A percentile compares a stretch with the other conserved stretches of the same genome.
Conservation (phyloP, 345 rosid species). For the Lepidium aucheri region DNA sequence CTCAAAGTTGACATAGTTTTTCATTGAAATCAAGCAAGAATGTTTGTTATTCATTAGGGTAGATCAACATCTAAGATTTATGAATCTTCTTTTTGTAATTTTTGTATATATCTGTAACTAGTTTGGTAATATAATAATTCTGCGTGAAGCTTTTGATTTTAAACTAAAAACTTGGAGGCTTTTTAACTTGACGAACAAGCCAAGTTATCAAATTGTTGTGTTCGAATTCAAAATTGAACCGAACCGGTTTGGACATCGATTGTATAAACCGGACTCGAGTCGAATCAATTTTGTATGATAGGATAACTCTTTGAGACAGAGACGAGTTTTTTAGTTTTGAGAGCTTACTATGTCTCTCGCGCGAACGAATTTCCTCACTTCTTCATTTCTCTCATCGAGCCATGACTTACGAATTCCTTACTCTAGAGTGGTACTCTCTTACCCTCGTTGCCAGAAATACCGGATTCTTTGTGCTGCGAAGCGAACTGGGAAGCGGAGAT, state of each 20-base stretch:
- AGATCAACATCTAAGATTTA: slow-evolving; percentile 10
- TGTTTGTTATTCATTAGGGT: slow-evolving; percentile 11
- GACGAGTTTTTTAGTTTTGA: neutral
- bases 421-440: neutral
- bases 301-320: slow-evolving; percentile 17
- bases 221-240: neutral
- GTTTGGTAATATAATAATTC: slow-evolving; percentile 6
- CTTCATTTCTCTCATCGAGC: slow-evolving; percentile 10
- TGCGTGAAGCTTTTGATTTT: neutral
- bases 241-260: slow-evolving; percentile 7
- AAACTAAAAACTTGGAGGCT: neutral
- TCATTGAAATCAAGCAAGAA: neutral
- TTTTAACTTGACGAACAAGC: neutral
- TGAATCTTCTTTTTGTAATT: neutral
- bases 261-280: slow-evolving; percentile 2
- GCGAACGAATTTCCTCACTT: slow-evolving; percentile 19
- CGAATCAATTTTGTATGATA: slow-evolving; percentile 3
- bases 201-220: neutral
- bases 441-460: slow-evolving; percentile 25
- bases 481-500: slow-evolving; percentile 79
- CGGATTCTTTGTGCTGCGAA: slow-evolving; percentile 43
- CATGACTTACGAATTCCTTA: slow-evolving; percentile 15
- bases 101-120: slow-evolving; percentile 8
- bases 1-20: neutral
- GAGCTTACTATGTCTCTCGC: slow-evolving; percentile 25